Evolutionary conservation across 2,329 filamentous ascomycete genomes (phyloP).

Genomic region (Sporothrix brasiliensis): DNA sequence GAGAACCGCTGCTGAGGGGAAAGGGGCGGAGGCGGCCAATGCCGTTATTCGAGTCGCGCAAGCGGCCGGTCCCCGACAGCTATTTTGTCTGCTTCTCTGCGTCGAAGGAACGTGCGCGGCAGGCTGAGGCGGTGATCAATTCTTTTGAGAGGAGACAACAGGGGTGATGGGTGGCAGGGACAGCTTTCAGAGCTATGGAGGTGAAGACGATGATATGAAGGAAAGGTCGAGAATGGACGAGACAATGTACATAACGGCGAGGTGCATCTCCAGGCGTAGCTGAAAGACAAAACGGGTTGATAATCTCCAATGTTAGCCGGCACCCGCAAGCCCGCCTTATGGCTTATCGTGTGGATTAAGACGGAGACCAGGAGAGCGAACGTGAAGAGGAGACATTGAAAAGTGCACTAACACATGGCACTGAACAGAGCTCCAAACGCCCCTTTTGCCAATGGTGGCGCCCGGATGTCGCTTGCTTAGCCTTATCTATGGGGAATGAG

Average conservation of each 20-base stretch:
- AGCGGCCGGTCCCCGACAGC: background rate
- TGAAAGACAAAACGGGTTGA: background rate
- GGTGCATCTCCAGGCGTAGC: too few species aligned
- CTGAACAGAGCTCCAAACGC: background rate
- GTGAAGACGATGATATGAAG: background rate
- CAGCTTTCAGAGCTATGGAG: background rate
- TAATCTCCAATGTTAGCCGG: background rate
- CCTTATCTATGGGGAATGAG: conserved; percentile 18
- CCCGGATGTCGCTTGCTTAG: background rate
- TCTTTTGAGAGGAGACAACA: background rate
- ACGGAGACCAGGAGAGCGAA: background rate
- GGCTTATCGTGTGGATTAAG: background rate
- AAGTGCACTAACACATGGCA: background rate
- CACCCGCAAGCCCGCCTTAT: background rate
- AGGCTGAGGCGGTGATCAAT: too few species aligned
- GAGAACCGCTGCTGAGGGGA: too few species aligned
- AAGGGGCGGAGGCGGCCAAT: too few species aligned
- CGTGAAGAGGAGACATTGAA: background rate
- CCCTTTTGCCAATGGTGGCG: conserved; percentile 8
- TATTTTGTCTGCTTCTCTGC: background rate
- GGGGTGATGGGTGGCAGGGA: background rate
- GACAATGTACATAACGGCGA: background rate
- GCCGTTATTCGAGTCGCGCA: too few species aligned
- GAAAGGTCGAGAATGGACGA: background rate
- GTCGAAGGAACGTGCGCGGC: background rate